A percentile compares a stretch with the other conserved stretches of the same genome.
Conservation (phyloP, 805 yeast species). For the Wickerhamiella qilinensis region DNA sequence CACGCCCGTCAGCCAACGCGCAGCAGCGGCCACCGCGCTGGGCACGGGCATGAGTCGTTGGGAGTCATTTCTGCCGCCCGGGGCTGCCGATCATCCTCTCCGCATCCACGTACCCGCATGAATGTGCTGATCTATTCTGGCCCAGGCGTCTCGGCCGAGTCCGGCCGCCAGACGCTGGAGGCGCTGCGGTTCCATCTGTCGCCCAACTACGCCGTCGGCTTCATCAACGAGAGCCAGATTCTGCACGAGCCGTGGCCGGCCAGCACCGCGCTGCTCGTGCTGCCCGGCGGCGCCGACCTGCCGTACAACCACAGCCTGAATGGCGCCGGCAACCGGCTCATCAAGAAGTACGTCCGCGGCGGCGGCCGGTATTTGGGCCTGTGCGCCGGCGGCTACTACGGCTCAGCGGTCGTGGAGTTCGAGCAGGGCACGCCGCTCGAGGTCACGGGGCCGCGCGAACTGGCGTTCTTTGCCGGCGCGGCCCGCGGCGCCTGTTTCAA, state of each 20-base stretch:
- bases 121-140: slow-evolving; percentile 61
- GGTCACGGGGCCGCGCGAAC: slow-evolving; percentile 73
- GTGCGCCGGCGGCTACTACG: slow-evolving; percentile 93
- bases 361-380: slow-evolving; percentile 83
- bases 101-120: slow-evolving; percentile 33
- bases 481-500: slow-evolving; percentile 67
- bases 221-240: slow-evolving; percentile 46
- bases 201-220: slow-evolving; percentile 74
- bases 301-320: slow-evolving; percentile 64
- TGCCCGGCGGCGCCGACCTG: slow-evolving; percentile 96
- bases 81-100: too few species aligned
- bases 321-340: slow-evolving; percentile 48
- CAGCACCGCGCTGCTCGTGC: slow-evolving; percentile 61
- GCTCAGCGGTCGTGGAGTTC: slow-evolving; percentile 60
- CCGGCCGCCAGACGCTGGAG: slow-evolving; percentile 70
- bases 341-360: slow-evolving; percentile 43
- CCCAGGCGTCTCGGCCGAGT: slow-evolving; percentile 76
- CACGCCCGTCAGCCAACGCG: too few species aligned
- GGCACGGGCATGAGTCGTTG: too few species aligned
- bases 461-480: slow-evolving; percentile 66
- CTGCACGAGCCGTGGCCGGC: slow-evolving; percentile 76
- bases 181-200: slow-evolving; percentile 59
- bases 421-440: slow-evolving; percentile 63
- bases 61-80: too few species aligned
- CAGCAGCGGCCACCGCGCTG: too few species aligned